Conservation (phyloP, 83 land plant genomes). For the Diphasiastrum complanatum region DNA sequence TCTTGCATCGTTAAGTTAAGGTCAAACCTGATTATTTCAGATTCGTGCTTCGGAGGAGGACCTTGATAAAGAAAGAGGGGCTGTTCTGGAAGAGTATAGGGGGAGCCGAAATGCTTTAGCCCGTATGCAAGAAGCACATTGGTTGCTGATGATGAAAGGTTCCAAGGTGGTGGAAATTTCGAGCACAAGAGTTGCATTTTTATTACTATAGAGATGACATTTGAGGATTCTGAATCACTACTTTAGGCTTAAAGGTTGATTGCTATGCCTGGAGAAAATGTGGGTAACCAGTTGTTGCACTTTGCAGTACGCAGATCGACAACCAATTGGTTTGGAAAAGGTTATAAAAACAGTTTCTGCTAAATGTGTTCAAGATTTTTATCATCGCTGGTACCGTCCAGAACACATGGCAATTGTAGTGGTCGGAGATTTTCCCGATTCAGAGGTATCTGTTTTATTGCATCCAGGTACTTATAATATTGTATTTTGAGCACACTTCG, state of each 20-base stretch:
- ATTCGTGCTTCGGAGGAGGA: constrained; percentile 85
- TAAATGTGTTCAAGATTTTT: constrained; percentile 65
- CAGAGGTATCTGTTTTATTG: constrained; percentile 49
- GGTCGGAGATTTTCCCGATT: constrained; percentile 88
- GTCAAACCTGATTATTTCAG: constrained; percentile 33
- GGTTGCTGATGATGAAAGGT: constrained; percentile 88
- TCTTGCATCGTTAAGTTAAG: background rate
- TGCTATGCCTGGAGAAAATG: constrained; percentile 1
- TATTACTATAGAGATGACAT: too few relatives aligned
- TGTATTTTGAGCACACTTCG: too few relatives aligned
- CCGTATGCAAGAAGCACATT: constrained; percentile 94
- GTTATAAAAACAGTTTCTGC: constrained; percentile 71
- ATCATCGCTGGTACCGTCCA: constrained; percentile 79
- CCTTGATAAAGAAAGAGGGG: constrained; percentile 95
- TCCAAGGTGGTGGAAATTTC: constrained; percentile 52
- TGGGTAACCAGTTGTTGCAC: background rate
- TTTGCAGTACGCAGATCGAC: constrained; percentile 91
- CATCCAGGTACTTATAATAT: background rate
- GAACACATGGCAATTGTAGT: constrained; percentile 90
- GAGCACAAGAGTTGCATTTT: background rate
- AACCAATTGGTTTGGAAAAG: constrained; percentile 93
- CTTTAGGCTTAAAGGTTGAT: background rate
- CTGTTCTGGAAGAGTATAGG: constrained; percentile 92
- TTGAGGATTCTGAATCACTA: background rate
- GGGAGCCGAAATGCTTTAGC: constrained; percentile 86